Evolutionary conservation across 208 protist genomes (phyloP).

Genomic region (Jaenimonas drosophilae): DNA sequence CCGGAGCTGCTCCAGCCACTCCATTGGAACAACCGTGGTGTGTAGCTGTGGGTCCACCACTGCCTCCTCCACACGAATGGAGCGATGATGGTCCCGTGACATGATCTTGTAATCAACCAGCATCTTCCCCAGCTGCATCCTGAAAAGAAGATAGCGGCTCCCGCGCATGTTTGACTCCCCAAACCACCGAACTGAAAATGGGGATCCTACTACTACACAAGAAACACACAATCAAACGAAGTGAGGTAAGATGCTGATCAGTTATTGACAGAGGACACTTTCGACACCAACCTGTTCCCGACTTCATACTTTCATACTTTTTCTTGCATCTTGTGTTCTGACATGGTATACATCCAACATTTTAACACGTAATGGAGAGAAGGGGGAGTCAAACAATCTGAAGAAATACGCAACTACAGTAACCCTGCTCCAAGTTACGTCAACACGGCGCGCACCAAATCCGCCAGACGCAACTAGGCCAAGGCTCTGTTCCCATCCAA

Average conservation of each 20-base stretch:
- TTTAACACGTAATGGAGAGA: background rate
- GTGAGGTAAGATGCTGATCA: too few relatives aligned
- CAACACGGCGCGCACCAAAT: too few relatives aligned
- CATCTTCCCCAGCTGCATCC: constrained; percentile 60
- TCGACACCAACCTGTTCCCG: too few relatives aligned
- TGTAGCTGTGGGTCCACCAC: constrained; percentile 58
- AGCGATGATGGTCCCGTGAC: constrained; percentile 66
- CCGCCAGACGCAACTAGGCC: too few relatives aligned
- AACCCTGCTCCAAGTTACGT: too few relatives aligned
- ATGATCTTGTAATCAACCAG: constrained; percentile 78
- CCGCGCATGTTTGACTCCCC: constrained; percentile 20
- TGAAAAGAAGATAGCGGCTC: constrained; percentile 21
- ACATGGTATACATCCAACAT: too few relatives aligned
- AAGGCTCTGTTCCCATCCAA: too few relatives aligned
- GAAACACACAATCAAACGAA: constrained; percentile 4
- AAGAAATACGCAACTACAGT: too few relatives aligned
- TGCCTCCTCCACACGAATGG: constrained; percentile 67
- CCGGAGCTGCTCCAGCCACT: constrained; percentile 73
- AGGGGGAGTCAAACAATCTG: background rate
- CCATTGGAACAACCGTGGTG: constrained; percentile 52
- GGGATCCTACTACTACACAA: constrained; percentile 3
- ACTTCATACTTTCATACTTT: too few relatives aligned
- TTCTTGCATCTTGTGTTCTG: constrained; percentile 1
- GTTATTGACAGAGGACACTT: too few relatives aligned
- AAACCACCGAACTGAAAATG: constrained; percentile 5